Percentiles rank a stretch among this genome's conserved stretches.
Conservation (phyloP, 169 alveolate genomes). For the Plasmodium vivax region DNA sequence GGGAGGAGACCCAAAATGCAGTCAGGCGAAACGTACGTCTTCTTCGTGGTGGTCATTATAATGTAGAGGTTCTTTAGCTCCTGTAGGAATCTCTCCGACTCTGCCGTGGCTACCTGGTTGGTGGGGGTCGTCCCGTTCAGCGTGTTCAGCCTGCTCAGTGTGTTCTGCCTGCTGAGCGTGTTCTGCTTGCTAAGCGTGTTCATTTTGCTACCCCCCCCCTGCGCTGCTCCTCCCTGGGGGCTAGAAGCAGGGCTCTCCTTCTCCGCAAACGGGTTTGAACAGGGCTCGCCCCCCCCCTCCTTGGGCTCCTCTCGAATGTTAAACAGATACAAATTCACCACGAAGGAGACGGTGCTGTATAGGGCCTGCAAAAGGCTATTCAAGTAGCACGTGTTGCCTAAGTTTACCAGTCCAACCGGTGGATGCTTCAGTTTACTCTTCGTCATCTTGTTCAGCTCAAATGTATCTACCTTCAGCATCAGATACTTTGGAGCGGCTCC, state of each 20-base stretch:
- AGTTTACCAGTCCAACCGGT: constrained; percentile 90
- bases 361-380: constrained; percentile 94
- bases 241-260: neutral
- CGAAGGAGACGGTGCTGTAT: constrained; percentile 90
- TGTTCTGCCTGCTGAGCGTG: neutral
- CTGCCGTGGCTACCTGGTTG: neutral
- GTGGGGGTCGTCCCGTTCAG: neutral
- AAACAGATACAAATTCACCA: constrained; percentile 49
- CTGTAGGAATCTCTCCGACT: constrained; percentile 6
- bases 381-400: constrained; percentile 97
- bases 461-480: constrained; percentile 26
- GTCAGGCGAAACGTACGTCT: constrained; percentile 74
- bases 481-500: constrained; percentile 18
- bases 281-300: neutral
- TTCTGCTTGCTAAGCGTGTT: neutral
- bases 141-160: neutral
- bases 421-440: constrained; percentile 30
- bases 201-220: neutral
- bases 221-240: neutral
- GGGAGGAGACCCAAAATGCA: constrained; percentile 78
- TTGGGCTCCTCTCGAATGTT: neutral
- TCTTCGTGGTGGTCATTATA: constrained; percentile 77
- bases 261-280: neutral
- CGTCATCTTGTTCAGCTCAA: constrained; percentile 15
- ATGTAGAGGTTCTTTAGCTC: constrained; percentile 71